phyloP scores from a whole-genome alignment of 2,329 filamentous ascomycete genomes.

The Didymella glomerata region DNA sequence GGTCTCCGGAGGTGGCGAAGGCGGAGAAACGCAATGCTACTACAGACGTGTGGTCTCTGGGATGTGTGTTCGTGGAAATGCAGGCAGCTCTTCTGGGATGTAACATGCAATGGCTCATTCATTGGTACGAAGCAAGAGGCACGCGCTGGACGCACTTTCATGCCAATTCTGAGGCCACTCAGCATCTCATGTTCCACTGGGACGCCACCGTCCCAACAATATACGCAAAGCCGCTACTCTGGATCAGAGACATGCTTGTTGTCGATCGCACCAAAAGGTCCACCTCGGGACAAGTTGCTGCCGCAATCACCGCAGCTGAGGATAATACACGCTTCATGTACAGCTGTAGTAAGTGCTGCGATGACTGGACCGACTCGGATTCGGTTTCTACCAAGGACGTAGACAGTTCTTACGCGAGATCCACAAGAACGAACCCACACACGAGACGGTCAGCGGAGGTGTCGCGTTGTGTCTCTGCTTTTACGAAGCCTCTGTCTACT shows the following conservation, averaged over 20 bases:
- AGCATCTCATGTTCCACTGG: constrained; percentile 13
- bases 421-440: too few species aligned
- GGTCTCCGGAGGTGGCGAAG: constrained; percentile 27
- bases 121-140: background rate
- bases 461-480: too few species aligned
- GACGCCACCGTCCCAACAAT: background rate
- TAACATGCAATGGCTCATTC: constrained; percentile 7
- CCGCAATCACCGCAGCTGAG: background rate
- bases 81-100: constrained; percentile 16
- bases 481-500: too few species aligned
- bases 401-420: too few species aligned
- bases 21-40: constrained; percentile 21
- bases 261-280: background rate
- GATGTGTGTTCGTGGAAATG: constrained; percentile 34
- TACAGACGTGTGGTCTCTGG: constrained; percentile 31
- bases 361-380: too few species aligned
- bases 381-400: too few species aligned
- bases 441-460: too few species aligned
- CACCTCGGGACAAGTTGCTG: background rate
- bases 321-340: background rate
- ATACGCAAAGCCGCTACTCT: background rate
- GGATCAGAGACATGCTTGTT: constrained; percentile 1
- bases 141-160: constrained; percentile 6
- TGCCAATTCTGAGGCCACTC: constrained; percentile 8
- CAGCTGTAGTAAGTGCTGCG: too few species aligned